Conservation (phyloP, 2,329 filamentous ascomycete genomes). For the Neonectria faginata region DNA sequence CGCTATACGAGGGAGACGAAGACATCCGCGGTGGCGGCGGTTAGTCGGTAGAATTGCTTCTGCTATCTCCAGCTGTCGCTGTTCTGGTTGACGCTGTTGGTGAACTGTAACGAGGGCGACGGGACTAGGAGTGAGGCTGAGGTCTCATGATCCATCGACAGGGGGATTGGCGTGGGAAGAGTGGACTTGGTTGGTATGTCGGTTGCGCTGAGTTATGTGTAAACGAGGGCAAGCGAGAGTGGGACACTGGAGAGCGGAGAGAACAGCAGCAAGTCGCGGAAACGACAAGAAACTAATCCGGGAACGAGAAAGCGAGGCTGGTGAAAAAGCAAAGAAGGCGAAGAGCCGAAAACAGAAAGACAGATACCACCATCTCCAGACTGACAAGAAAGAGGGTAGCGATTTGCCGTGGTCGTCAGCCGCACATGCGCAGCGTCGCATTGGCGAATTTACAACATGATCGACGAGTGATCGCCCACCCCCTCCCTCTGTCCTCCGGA, state of each 20-base stretch:
- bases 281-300: neutral
- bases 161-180: constrained; percentile 16
- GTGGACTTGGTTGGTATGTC: constrained; percentile 25
- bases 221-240: constrained; percentile 20
- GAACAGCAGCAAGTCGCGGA: constrained; percentile 2
- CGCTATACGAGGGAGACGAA: constrained; percentile 26
- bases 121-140: constrained; percentile 24
- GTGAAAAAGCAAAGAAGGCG: constrained; percentile 18
- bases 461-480: constrained; percentile 33
- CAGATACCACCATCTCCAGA: constrained; percentile 22
- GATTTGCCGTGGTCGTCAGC: constrained; percentile 32
- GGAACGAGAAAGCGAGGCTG: constrained; percentile 11
- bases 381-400: constrained; percentile 22
- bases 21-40: constrained; percentile 13
- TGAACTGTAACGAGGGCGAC: constrained; percentile 19
- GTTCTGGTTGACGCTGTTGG: constrained; percentile 10
- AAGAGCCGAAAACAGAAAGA: constrained; percentile 10
- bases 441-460: constrained; percentile 42
- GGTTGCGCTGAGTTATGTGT: constrained; percentile 11
- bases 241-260: constrained; percentile 5
- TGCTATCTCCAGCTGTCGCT: constrained; percentile 19
- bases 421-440: constrained; percentile 41
- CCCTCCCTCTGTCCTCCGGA: constrained; percentile 13
- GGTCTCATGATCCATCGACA: constrained; percentile 14
- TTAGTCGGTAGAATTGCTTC: constrained; percentile 30